These are phyloP conservation scores for Rhipidocladum racemiflorum DNA, from an alignment of 176 grass and related monocot genomes.

Conservation along the genomic window DNA sequence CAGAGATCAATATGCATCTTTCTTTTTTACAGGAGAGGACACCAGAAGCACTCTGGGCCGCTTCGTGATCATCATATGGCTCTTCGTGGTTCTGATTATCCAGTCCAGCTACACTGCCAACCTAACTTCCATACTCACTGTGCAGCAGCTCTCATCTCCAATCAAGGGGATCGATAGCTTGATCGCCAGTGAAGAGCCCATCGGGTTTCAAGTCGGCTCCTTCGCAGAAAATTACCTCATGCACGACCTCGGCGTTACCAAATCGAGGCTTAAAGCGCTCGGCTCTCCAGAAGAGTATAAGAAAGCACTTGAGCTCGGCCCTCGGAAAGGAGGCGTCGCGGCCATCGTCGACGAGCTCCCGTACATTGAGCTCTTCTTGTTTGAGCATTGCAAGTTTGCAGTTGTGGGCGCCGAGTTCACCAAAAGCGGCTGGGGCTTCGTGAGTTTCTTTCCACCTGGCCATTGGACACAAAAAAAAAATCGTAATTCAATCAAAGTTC, in stretches of 20 bases:
- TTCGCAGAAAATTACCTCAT: conserved; percentile 68
- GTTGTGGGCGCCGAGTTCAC: conserved; percentile 79
- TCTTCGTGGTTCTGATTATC: conserved; percentile 86
- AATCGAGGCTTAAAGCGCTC: conserved; percentile 57
- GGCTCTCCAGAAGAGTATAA: conserved; percentile 42
- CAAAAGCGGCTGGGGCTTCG: conserved; percentile 83
- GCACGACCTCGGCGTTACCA: conserved; percentile 57
- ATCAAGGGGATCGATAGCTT: conserved; percentile 70
- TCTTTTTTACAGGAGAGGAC: conserved; percentile 55
- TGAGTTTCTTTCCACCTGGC: conserved; percentile 32
- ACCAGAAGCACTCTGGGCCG: conserved; percentile 68
- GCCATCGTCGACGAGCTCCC: conserved; percentile 67
- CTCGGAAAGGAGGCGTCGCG: conserved; percentile 55
- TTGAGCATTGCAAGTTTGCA: conserved; percentile 35
- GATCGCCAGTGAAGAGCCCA: conserved; percentile 53
- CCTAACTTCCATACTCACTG: conserved; percentile 81
- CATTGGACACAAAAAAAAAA: neutral
- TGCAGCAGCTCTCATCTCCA: conserved; percentile 73
- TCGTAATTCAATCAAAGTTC: neutral
- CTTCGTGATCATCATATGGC: conserved; percentile 74
- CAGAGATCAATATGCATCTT: neutral
- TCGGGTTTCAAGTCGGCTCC: conserved; percentile 67
- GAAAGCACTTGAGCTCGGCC: conserved; percentile 55
- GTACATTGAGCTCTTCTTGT: conserved; percentile 63
- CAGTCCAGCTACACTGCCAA: conserved; percentile 85